These are phyloP conservation scores for Podospora appendiculata DNA, from an alignment of 495 filamentous ascomycete genomes.

Conservation along the genomic window DNA sequence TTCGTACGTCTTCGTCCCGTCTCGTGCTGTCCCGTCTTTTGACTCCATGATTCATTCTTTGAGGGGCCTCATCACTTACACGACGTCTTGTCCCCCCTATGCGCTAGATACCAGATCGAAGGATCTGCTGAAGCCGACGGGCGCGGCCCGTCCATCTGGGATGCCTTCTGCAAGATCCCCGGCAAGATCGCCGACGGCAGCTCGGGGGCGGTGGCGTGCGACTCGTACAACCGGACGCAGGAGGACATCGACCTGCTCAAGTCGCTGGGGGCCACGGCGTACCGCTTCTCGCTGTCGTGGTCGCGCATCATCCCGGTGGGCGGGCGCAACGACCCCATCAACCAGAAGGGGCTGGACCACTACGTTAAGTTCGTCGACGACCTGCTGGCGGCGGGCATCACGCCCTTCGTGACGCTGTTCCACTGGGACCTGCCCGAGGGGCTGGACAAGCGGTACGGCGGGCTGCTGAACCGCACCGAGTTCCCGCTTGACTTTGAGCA, in stretches of 20 bases:
- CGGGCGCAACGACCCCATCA: constrained; percentile 53
- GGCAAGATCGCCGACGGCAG: constrained; percentile 67
- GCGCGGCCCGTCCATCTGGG: constrained; percentile 69
- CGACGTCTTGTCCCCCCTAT: not conserved
- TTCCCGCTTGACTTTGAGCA: constrained; percentile 53
- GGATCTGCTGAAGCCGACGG: constrained; percentile 60
- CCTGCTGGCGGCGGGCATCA: constrained; percentile 50
- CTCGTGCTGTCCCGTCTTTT: not conserved
- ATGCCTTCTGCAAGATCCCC: constrained; percentile 64
- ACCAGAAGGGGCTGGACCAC: constrained; percentile 50
- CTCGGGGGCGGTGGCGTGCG: constrained; percentile 63
- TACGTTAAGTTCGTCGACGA: constrained; percentile 56
- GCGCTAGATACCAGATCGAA: constrained; percentile 65
- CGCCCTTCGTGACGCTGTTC: constrained; percentile 54
- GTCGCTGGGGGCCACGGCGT: constrained; percentile 52
- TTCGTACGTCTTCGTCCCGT: constrained; percentile 39
- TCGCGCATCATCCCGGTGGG: constrained; percentile 62
- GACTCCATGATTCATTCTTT: too few species aligned
- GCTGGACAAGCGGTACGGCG: constrained; percentile 55
- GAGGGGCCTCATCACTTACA: not conserved
- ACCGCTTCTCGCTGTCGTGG: constrained; percentile 75
- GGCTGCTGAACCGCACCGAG: constrained; percentile 50
- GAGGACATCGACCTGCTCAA: constrained; percentile 71
- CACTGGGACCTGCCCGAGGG: constrained; percentile 58
- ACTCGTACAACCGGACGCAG: constrained; percentile 65